Evolutionary conservation across 345 rosid genomes (phyloP).

Genomic region (Aquilaria yunnanensis): DNA sequence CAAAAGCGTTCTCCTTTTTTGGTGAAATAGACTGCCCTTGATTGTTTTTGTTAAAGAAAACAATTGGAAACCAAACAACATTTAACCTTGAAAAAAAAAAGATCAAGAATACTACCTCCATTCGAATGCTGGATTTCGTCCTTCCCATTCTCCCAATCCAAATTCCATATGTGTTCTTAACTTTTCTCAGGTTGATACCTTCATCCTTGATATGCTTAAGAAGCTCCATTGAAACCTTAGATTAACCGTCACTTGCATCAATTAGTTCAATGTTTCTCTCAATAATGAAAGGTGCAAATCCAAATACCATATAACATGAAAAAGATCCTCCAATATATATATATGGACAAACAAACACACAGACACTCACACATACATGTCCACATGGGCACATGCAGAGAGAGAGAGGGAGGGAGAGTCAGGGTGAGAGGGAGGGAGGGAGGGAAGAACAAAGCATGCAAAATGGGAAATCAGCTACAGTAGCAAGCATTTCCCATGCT

Average conservation of each 20-base stretch:
- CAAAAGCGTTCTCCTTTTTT: too few species aligned
- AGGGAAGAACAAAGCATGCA: too few species aligned
- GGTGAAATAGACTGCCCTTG: too few species aligned
- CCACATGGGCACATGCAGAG: too few species aligned
- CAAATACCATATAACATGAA: background rate
- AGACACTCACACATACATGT: too few species aligned
- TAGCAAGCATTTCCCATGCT: too few species aligned
- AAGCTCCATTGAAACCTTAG: constrained; percentile 60
- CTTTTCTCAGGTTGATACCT: constrained; percentile 19
- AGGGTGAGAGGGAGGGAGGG: too few species aligned
- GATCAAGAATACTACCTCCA: constrained; percentile 33
- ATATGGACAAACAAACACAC: background rate
- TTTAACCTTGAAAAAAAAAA: background rate
- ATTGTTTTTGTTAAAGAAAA: too few species aligned
- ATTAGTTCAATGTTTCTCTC: background rate
- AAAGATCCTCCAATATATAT: background rate
- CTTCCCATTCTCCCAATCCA: constrained; percentile 69
- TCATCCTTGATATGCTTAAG: constrained; percentile 34
- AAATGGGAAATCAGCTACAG: too few species aligned
- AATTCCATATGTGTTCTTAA: constrained; percentile 46
- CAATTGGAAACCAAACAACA: too few species aligned
- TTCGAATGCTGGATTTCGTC: constrained; percentile 31
- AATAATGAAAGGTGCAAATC: background rate
- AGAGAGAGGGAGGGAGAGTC: too few species aligned
- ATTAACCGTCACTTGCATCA: constrained; percentile 4